Percentiles rank a stretch among this genome's conserved stretches.
These are phyloP conservation scores for Euphorbia tirucalli DNA, from an alignment of 345 rosid genomes.

Conservation along the genomic window DNA sequence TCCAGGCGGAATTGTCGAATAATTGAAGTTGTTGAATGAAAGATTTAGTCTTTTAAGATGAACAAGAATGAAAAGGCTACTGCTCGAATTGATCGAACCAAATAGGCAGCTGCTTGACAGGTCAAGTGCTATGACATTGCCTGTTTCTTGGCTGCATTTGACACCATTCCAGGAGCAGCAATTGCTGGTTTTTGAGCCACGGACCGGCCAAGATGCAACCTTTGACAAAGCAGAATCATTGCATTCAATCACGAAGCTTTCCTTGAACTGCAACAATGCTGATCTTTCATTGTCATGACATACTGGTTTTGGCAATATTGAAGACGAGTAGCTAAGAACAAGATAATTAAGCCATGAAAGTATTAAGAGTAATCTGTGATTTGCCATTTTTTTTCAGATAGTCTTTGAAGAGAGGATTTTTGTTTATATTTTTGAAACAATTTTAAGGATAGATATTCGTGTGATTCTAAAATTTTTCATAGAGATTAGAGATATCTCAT, in stretches of 20 bases:
- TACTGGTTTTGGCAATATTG: no score
- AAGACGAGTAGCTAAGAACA: background rate
- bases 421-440: no score
- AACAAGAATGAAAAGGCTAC: background rate
- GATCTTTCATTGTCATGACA: background rate
- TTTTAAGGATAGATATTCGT: no score
- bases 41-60: background rate
- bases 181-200: background rate
- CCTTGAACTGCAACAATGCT: background rate
- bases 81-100: background rate
- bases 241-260: background rate
- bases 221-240: background rate
- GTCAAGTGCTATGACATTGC: background rate
- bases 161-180: conserved; percentile 8
- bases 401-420: no score
- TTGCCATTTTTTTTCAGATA: no score
- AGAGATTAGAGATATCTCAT: no score
- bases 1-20: background rate
- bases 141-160: background rate
- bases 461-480: no score
- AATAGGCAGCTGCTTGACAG: background rate
- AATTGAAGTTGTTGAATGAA: background rate
- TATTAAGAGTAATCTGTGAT: background rate
- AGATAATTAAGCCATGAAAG: background rate
- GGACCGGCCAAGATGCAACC: background rate